These are phyloP conservation scores for Nyctanthes arbortristis DNA, from an alignment of 257 asterid species.

Conservation along the genomic window DNA sequence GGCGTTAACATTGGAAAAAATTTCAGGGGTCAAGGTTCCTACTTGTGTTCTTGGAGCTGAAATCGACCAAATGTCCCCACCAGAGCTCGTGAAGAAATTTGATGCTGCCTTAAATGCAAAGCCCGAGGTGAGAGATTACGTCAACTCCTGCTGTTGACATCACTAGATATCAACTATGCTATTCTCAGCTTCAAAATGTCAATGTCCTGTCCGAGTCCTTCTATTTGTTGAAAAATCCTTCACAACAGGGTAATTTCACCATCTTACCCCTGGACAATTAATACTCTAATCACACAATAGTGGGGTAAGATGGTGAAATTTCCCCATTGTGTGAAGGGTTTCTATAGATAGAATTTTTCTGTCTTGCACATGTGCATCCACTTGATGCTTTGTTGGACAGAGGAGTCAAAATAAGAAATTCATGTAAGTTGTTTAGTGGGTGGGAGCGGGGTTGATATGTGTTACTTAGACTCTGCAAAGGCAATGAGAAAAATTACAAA, in stretches of 20 bases:
- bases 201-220: no score
- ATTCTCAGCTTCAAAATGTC: background rate
- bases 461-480: background rate
- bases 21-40: slow-evolving; percentile 64
- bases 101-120: slow-evolving; percentile 44
- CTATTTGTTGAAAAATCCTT: no score
- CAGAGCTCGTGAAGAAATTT: slow-evolving; percentile 49
- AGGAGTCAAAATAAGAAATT: no score
- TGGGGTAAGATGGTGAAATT: no score
- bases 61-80: slow-evolving; percentile 40
- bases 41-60: slow-evolving; percentile 65
- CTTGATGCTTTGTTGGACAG: no score
- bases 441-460: background rate
- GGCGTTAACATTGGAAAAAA: background rate
- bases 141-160: background rate
- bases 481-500: background rate
- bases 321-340: no score
- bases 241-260: no score
- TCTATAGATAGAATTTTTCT: no score
- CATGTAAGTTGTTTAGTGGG: background rate
- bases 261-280: no score
- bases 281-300: no score
- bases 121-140: slow-evolving; percentile 45
- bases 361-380: no score
- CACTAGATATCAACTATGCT: background rate